phyloP scores from a whole-genome alignment of 2,329 filamentous ascomycete species.

The Sporothrix sp. region DNA sequence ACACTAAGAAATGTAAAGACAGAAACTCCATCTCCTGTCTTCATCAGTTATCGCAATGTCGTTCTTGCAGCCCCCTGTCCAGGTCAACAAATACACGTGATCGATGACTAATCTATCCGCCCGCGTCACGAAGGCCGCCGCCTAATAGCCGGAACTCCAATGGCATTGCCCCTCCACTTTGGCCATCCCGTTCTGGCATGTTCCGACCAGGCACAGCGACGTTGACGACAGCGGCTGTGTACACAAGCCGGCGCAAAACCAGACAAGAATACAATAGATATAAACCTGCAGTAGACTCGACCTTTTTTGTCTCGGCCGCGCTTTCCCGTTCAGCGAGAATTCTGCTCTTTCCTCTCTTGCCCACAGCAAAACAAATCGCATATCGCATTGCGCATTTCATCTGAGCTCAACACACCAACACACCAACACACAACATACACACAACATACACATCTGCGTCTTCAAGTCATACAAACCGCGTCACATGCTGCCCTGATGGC shows the following conservation, averaged over 20 bases:
- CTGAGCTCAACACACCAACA: background rate
- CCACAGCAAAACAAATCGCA: too few relatives aligned
- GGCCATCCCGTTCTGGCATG: background rate
- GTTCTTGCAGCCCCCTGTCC: too few relatives aligned
- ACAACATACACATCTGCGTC: background rate
- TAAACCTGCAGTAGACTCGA: background rate
- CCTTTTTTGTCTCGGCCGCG: too few relatives aligned
- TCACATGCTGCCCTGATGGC: conserved; percentile 6
- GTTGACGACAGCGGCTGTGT: conserved; percentile 2
- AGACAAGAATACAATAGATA: background rate
- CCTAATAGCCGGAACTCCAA: conserved; percentile 7
- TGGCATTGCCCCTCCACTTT: conserved; percentile 1
- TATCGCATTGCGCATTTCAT: background rate
- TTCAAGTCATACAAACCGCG: background rate
- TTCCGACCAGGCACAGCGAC: conserved; percentile 8
- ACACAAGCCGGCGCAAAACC: background rate
- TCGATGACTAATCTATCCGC: background rate
- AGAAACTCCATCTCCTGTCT: too few relatives aligned
- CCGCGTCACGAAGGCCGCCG: conserved; percentile 10
- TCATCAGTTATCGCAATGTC: too few relatives aligned
- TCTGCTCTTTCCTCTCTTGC: too few relatives aligned
- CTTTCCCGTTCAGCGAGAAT: too few relatives aligned
- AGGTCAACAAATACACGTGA: conserved; percentile 2
- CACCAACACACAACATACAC: background rate
- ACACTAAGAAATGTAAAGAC: too few relatives aligned